Conservation (phyloP, 768 basidiomycete species). For the Termitomyces sp. region DNA sequence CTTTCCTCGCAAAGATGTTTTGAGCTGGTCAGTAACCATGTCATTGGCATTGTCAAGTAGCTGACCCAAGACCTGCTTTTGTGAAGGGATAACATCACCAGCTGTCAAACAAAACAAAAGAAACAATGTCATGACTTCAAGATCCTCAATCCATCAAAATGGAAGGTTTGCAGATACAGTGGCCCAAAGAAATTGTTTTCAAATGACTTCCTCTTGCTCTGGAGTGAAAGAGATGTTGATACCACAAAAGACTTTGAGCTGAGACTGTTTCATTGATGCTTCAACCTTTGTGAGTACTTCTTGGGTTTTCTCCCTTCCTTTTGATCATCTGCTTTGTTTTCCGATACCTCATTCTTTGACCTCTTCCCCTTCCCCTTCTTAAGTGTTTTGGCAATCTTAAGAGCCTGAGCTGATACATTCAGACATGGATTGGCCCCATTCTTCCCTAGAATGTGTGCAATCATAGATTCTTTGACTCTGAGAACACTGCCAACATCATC, state of each 20-base stretch:
- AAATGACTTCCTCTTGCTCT: no score
- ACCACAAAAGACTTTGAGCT: constrained; percentile 19
- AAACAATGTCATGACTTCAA: constrained; percentile 24
- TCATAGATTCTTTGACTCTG: constrained; percentile 22
- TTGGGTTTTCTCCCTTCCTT: constrained; percentile 13
- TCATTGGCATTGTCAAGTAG: background rate
- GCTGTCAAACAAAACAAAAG: constrained; percentile 23
- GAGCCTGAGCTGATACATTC: constrained; percentile 1
- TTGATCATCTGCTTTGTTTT: constrained; percentile 7
- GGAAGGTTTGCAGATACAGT: no score
- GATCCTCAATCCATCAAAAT: constrained; percentile 14
- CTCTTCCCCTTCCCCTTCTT: no score
- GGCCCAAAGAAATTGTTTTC: no score
- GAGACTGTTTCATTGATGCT: no score
- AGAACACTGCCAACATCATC: constrained; percentile 16
- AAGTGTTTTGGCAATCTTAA: no score
- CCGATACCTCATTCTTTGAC: background rate
- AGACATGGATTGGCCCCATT: no score
- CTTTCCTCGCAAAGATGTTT: no score
- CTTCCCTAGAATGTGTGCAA: constrained; percentile 23
- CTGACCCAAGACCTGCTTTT: constrained; percentile 15
- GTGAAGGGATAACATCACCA: constrained; percentile 16
- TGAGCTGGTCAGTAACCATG: background rate
- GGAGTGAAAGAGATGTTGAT: no score
- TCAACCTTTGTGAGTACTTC: constrained; percentile 18